These are phyloP conservation scores for Daucus carota DNA, from an alignment of 129 eudicot genomes.

Conservation along the genomic window DH1_v3.0 NC_030389.2:37279001-37279500, in stretches of 20 bases:
- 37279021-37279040: neutral
- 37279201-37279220: neutral
- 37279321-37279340: neutral
- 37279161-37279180: neutral
- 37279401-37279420: too few relatives aligned
- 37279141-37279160: neutral
- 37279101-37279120: neutral
- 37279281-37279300: neutral
- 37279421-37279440: neutral
- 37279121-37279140: neutral
- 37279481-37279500: neutral
- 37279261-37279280: neutral
- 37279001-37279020: neutral
- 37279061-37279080: neutral
- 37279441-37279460: neutral
- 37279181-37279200: neutral
- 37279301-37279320: neutral
- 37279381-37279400: neutral
- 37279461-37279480: neutral
- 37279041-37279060: neutral
- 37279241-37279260: neutral
- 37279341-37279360: neutral
- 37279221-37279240: neutral
- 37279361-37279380: neutral
- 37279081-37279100: neutral